Conservation (phyloP, 305 asterid species). For the Fraxinus angustifolia region DNA sequence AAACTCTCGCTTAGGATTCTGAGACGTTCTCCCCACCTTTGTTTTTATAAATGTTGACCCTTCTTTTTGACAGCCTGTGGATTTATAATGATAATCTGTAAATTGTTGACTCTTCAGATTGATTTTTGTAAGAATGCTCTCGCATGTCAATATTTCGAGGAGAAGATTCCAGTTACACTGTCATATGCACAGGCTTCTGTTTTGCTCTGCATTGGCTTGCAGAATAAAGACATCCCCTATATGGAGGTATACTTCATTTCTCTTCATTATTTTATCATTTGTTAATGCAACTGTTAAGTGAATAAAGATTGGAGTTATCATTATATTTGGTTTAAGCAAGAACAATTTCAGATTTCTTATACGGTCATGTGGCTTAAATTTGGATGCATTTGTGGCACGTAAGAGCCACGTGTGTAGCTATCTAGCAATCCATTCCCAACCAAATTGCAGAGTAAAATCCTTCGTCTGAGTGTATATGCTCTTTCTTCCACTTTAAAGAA, state of each 20-base stretch:
- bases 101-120: slow-evolving; percentile 41
- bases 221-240: slow-evolving; percentile 52
- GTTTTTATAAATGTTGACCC: neutral
- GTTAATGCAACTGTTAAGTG: neutral
- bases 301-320: neutral
- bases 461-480: neutral
- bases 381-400: neutral
- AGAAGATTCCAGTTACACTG: slow-evolving; percentile 67
- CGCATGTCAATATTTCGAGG: slow-evolving; percentile 63
- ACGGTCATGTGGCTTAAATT: neutral
- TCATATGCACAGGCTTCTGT: slow-evolving; percentile 80
- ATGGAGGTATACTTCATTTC: slow-evolving; percentile 56
- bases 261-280: neutral
- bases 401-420: neutral
- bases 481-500: neutral
- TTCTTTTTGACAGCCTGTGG: neutral
- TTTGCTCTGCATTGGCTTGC: slow-evolving; percentile 85
- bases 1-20: neutral
- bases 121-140: slow-evolving; percentile 53
- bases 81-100: neutral
- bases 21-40: neutral
- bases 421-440: neutral
- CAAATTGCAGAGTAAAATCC: neutral
- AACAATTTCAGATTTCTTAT: neutral
- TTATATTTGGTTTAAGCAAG: neutral